Evolutionary conservation across 441 rosid species (phyloP).

Genomic region (Dalechampia spathulata): DNA sequence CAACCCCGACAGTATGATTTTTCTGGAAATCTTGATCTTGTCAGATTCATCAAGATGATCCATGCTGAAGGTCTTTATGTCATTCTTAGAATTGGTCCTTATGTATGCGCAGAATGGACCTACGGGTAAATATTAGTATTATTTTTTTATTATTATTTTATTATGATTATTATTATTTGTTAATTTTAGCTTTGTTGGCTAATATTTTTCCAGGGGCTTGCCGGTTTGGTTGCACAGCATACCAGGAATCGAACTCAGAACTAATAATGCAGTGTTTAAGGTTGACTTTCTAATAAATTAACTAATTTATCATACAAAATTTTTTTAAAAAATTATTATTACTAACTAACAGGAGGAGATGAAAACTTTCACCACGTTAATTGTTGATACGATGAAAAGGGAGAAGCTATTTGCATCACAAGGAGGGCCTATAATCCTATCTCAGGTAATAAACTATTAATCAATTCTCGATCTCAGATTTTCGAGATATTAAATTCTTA

Average conservation of each 20-base stretch:
- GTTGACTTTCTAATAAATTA: slow-evolving; percentile 3
- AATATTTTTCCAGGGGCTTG: slow-evolving; percentile 30
- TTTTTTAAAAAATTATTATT: neutral
- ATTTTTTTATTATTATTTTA: neutral
- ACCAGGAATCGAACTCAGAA: slow-evolving; percentile 34
- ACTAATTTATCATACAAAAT: neutral
- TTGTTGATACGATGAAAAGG: slow-evolving; percentile 44
- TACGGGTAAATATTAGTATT: slow-evolving; percentile 28
- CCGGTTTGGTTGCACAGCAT: slow-evolving; percentile 56
- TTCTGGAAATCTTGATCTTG: slow-evolving; percentile 25
- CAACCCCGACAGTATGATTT: slow-evolving; percentile 27
- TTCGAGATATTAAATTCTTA: too few relatives aligned
- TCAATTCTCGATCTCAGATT: neutral
- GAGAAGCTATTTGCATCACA: slow-evolving; percentile 65
- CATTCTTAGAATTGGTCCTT: slow-evolving; percentile 60
- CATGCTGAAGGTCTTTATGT: slow-evolving; percentile 30
- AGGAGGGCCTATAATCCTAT: slow-evolving; percentile 64
- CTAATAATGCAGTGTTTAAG: slow-evolving; percentile 38
- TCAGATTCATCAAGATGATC: slow-evolving; percentile 28
- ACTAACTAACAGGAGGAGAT: slow-evolving; percentile 40
- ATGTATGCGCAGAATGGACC: slow-evolving; percentile 60
- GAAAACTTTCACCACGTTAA: slow-evolving; percentile 38
- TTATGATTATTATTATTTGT: neutral
- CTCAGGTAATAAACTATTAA: slow-evolving; percentile 36
- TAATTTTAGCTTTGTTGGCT: neutral